Evolutionary conservation across 1,284 basidiomycete species (phyloP).

Genomic region (Ustilago lituana): DNA sequence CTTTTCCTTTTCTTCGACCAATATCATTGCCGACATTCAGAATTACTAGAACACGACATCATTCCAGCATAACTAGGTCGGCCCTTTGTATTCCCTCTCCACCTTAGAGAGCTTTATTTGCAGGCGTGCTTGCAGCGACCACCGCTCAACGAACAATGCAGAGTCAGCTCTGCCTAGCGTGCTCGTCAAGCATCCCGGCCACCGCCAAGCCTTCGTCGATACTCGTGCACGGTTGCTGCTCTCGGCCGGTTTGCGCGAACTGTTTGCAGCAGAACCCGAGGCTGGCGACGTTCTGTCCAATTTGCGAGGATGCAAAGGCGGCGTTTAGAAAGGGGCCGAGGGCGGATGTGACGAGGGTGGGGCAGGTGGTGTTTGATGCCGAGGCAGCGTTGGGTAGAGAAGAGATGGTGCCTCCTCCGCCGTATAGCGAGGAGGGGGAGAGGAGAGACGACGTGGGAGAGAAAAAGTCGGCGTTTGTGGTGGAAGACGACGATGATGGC

Average conservation of each 20-base stretch:
- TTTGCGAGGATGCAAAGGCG: constrained; percentile 45
- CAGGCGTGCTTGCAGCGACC: too few relatives aligned
- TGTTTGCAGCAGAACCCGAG: constrained; percentile 35
- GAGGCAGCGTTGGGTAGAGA: constrained; percentile 6
- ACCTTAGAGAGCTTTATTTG: too few relatives aligned
- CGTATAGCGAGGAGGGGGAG: constrained; percentile 14
- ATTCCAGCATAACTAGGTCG: too few relatives aligned
- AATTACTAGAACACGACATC: too few relatives aligned
- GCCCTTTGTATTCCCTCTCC: too few relatives aligned
- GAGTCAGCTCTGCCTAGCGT: constrained; percentile 30
- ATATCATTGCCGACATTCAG: too few relatives aligned
- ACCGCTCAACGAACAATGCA: too few relatives aligned
- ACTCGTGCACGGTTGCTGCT: constrained; percentile 47
- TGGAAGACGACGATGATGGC: constrained; percentile 14
- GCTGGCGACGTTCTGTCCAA: constrained; percentile 47
- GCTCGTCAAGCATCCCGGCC: constrained; percentile 30
- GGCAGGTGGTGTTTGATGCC: constrained; percentile 45
- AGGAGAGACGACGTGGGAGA: not conserved
- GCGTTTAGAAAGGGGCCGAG: constrained; percentile 48
- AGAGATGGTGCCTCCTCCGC: constrained; percentile 12
- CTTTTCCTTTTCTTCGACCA: too few relatives aligned
- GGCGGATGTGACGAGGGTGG: constrained; percentile 40
- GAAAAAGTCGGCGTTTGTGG: constrained; percentile 13
- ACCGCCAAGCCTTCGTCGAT: constrained; percentile 18
- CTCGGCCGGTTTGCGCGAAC: constrained; percentile 20